Base-by-base conservation (phyloP, 768 basidiomycete genomes). In the Krasilnikovozyma curviuscula region DNA sequence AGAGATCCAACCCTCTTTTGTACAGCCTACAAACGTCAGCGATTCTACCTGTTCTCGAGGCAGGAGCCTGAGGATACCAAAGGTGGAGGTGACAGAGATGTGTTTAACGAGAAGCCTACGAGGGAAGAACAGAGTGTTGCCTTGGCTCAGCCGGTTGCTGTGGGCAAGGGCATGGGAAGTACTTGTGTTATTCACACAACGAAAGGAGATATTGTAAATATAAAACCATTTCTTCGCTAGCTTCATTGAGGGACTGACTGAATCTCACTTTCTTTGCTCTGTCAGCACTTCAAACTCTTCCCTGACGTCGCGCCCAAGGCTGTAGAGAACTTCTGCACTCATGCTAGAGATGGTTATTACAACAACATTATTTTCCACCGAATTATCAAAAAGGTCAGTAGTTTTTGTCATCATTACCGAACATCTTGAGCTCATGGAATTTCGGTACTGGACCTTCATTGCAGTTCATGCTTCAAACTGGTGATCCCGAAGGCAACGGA, bases 391-490 rank as follows among this genome's bases (percentile, higher is more conserved):
- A 97, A 25, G 16, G 18, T n/a, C 21, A 18, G 29, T 19, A 7
- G 14, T 25, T 9, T 25, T 23, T 16, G 16, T 21, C 13, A n/a
- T 18, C 16, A n/a, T 33, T 19, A 14, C 16, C 24, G 10, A 12
- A 37, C 35, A 37, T 3, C 16, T 35, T 27, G 19, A n/a, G n/a
- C n/a, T n/a, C n/a, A n/a, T 38, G 4, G 13, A 14, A 4, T 18
- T 1, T 28, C 24, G 10, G 3, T 19, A 41, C 18, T 7, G n/a
- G 18, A 6, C 30, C 13, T 42, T 9, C 13, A 18, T 49, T 66
- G 67, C n/a, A n/a, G n/a, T n/a, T n/a, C n/a, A 91, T 91, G 88
- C 81, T 93, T 48, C 88, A 93, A 70, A 91, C 86, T 4, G 86
- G 86, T 28, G 86, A 91, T 59, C 88, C 88, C 3, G 67, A 88